A percentile compares a stretch with the other conserved stretches of the same genome.
phyloP scores from a whole-genome alignment of 345 rosid species.

The Erucastrum elatum region DNA sequence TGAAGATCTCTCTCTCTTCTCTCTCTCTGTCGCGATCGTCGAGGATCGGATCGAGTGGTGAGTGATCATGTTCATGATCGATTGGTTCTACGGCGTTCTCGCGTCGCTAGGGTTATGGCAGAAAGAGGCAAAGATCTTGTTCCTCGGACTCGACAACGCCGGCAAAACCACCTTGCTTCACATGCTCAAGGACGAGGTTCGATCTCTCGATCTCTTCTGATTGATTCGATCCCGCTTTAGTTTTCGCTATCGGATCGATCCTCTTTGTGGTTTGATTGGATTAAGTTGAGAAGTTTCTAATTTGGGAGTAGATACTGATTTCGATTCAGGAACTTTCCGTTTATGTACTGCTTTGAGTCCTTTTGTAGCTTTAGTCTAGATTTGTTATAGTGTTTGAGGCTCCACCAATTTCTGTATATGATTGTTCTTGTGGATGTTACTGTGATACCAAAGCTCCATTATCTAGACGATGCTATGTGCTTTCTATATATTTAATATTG shows the following conservation, averaged over 20 bases:
- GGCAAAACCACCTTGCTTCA: background rate
- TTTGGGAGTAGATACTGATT: background rate
- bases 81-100: background rate
- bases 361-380: background rate
- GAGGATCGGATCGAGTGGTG: background rate
- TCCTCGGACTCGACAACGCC: background rate
- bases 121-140: background rate
- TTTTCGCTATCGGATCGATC: background rate
- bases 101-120: background rate
- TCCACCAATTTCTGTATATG: background rate
- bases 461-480: background rate
- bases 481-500: background rate
- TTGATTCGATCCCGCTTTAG: background rate
- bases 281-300: background rate
- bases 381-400: background rate
- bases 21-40: background rate
- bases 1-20: background rate
- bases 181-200: slow-evolving; percentile 2
- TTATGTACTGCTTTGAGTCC: background rate
- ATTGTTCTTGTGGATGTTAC: background rate
- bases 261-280: background rate
- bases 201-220: background rate
- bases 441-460: background rate
- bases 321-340: background rate
- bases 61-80: background rate